phyloP scores from a whole-genome alignment of 495 filamentous ascomycete species.

The Daldinia caldariorum region DNA sequence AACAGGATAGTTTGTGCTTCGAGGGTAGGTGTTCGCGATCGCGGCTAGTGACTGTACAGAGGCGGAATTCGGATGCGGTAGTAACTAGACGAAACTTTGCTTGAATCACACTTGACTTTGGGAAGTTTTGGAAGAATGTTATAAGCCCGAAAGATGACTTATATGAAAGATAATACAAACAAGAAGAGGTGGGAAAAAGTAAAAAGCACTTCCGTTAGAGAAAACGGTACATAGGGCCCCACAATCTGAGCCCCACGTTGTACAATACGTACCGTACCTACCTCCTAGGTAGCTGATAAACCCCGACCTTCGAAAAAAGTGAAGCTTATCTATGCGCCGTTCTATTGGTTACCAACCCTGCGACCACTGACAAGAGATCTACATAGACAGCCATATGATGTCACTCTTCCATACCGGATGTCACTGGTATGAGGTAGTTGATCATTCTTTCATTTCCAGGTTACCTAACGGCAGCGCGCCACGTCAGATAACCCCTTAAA shows the following conservation, averaged over 20 bases:
- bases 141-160: constrained; percentile 13
- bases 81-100: background rate
- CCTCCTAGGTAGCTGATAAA: constrained; percentile 3
- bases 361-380: constrained; percentile 17
- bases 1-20: background rate
- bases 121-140: background rate
- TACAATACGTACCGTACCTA: no score
- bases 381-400: no score
- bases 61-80: background rate
- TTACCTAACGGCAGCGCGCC: constrained; percentile 27
- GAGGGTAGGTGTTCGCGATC: background rate
- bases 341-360: constrained; percentile 38
- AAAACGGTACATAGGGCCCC: constrained; percentile 14
- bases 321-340: constrained; percentile 17
- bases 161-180: constrained; percentile 3
- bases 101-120: no score
- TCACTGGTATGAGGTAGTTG: no score
- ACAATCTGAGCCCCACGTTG: constrained; percentile 17
- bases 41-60: background rate
- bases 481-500: constrained; percentile 4
- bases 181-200: constrained; percentile 19
- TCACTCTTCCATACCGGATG: constrained; percentile 7
- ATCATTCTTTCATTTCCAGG: constrained; percentile 11
- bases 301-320: background rate
- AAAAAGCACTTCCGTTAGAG: constrained; percentile 21